Evolutionary conservation across 768 basidiomycete genomes (phyloP), one percentile per base, ranked within the genome.

Genomic region (Pholiota molesta): DNA sequence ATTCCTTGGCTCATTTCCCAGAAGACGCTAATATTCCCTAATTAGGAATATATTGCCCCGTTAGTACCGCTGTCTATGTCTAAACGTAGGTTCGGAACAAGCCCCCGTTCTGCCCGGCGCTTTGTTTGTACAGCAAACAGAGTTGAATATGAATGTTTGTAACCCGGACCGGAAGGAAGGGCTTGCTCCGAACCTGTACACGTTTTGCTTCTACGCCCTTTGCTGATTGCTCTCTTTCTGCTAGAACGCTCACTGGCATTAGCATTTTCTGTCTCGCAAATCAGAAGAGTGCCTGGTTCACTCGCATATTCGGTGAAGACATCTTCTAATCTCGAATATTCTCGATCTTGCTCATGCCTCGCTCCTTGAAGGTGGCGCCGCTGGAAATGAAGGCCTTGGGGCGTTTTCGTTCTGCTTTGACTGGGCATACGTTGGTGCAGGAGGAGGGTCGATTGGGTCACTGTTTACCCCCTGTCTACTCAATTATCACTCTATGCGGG

Each of bases 331-430:
- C 6, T 8, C 10, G 16, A 21, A 3, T 61, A 31, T 26, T 16
- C 13, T 19, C 49, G 2, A 28, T 31, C 31, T 52, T 19, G n/a
- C 28, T 59, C 19, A 19, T 13, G 35, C 35, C 28, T 21, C 42
- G 10, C 28, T 17, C 17, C 10, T 23, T 55, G 33, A 37, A 79
- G 78, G 78, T 55, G 87, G 87, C 42, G 83, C 80, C 35, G 81
- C 83, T 35, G 86, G 80, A 58, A 87, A 89, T 59, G 86, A 88
- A 71, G 86, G 87, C 6, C 79, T 88, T 39, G 87, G 86, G 8
- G 71, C 83, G 49, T 81, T 89, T 42, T 79, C 86, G 2, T 67
- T 88, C 40, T 86, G 78, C 63, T 73, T 89, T 16, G 87, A 89
- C 67, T 89, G 87, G 86, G 83, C 85, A 64, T 80, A 83, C 62